Evolutionary conservation across 1,139 yeast genomes (phyloP).

Genomic region (Candida dubliniensis): DNA sequence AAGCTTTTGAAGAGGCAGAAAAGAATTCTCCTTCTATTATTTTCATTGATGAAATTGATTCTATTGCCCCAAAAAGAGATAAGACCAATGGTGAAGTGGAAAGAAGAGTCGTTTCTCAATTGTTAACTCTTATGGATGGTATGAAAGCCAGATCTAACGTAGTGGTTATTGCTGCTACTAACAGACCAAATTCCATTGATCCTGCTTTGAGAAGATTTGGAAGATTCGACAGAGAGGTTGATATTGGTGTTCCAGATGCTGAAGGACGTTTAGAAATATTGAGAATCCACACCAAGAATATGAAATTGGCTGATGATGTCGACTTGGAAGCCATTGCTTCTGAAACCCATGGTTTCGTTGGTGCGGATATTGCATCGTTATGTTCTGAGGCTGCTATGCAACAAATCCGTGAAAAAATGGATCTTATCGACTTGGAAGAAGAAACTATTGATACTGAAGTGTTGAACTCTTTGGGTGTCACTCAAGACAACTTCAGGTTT

Average conservation of each 20-base stretch:
- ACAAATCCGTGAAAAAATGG: conserved; percentile 99
- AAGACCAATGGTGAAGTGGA: conserved; percentile 98
- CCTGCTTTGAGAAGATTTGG: conserved; percentile 99
- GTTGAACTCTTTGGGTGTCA: conserved; percentile 93
- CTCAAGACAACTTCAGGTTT: conserved; percentile 98
- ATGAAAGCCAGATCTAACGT: conserved; percentile 98
- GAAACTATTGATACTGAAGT: conserved; percentile 98
- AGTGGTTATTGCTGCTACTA: conserved; percentile 86
- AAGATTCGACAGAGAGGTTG: conserved; percentile 98
- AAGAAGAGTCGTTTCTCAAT: conserved; percentile 96
- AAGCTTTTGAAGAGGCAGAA: conserved; percentile 99
- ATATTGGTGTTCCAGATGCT: conserved; percentile 98
- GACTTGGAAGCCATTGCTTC: conserved; percentile 83
- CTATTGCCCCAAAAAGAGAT: conserved; percentile 99
- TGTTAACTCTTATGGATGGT: conserved; percentile 97
- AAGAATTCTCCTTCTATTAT: conserved; percentile 97
- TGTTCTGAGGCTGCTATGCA: conserved; percentile 96
- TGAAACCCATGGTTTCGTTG: conserved; percentile 95
- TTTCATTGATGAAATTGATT: conserved; percentile 97
- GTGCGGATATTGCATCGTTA: conserved; percentile 78
- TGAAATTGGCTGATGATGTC: conserved; percentile 94
- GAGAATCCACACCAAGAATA: conserved; percentile 85
- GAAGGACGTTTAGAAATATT: conserved; percentile 96
- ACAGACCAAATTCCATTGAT: conserved; percentile 97
- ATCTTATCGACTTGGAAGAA: conserved; percentile 93